Evolutionary conservation across 257 asterid genomes (phyloP), one percentile per base, ranked within the genome.

Genomic region (Prunella vulgaris): DNA sequence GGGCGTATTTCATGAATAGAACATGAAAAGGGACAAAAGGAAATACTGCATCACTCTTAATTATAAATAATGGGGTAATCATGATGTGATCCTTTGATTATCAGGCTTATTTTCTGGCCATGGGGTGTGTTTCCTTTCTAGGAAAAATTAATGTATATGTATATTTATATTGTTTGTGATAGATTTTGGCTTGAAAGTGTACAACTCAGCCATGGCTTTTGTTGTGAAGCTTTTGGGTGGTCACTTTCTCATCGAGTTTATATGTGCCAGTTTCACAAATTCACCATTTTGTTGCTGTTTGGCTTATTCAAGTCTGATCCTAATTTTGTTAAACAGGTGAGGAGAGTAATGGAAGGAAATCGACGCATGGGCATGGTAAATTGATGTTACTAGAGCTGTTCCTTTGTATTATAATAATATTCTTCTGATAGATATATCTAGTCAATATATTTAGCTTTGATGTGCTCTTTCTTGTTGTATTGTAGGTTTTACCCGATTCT

Each of bases 321-420:
- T 32, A 27, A 49, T 51, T 74, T 27, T 80, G 44, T 69, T 77
- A 71, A 81, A 79, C 78, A 92, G 97, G 93, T 89, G 66, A 84
- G 96, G 81, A 82, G 98, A 78, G 85, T 86, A 68, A 89, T 92
- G 98, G 96, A 89, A 83, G 98, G 98, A 75, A 92, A 87, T 69
- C 93, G 82, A 17, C 85, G 94, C 40, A 92, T 89, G 96, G 98
- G 96, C 86, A 89, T 89, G 96, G 95, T 85, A 79, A 33, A 15
- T 68, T 30, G 17, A 64, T 74, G 46, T 25, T 44, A 30, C 17
- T 46, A 6, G 25, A 37, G 5, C 38, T 61, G 28, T 2, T 57
- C 66, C 59, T 70, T 32, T 37, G 38, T 46, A 25, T 56, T 38
- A 27, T 12, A 53, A 38, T n/a, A 15, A 10, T 54, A 42, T 68